Percentiles rank a stretch among this genome's conserved stretches.
These are phyloP conservation scores for Xanthoceras sorbifolium DNA, from an alignment of 345 rosid species.

Conservation along the genomic window DNA sequence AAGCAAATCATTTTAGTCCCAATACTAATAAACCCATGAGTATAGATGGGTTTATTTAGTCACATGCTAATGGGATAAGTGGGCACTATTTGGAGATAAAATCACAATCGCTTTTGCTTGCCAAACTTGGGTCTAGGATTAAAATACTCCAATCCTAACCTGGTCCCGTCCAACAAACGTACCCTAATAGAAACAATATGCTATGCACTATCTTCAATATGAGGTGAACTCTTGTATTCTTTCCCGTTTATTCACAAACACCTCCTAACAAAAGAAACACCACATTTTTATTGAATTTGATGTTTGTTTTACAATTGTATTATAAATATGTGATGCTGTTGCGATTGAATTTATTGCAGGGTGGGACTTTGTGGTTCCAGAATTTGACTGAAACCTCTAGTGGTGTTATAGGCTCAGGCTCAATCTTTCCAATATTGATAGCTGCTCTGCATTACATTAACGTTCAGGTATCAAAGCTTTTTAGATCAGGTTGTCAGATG, in stretches of 20 bases:
- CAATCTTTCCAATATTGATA: constrained; percentile 69
- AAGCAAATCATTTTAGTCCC: too few species aligned
- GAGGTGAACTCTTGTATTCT: background rate
- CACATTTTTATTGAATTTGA: background rate
- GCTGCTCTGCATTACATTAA: constrained; percentile 77
- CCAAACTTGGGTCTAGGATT: too few species aligned
- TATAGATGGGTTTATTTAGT: too few species aligned
- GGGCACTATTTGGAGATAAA: too few species aligned
- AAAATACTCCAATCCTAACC: too few species aligned
- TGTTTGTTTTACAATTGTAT: background rate
- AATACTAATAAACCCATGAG: too few species aligned
- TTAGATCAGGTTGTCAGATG: background rate
- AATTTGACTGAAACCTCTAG: constrained; percentile 80
- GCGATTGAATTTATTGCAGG: constrained; percentile 54
- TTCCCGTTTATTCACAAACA: background rate
- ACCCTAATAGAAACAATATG: background rate
- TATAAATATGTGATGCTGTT: background rate
- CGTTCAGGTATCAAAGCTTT: constrained; percentile 63
- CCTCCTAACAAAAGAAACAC: background rate
- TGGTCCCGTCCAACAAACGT: too few species aligned
- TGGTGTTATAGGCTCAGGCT: constrained; percentile 65
- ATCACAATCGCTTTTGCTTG: too few species aligned
- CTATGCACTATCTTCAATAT: background rate
- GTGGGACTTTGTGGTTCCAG: constrained; percentile 92
- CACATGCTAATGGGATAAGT: too few species aligned